Evolutionary conservation across 2,329 filamentous ascomycete genomes (phyloP).

Genomic region (Pseudocercospora crystallina): DNA sequence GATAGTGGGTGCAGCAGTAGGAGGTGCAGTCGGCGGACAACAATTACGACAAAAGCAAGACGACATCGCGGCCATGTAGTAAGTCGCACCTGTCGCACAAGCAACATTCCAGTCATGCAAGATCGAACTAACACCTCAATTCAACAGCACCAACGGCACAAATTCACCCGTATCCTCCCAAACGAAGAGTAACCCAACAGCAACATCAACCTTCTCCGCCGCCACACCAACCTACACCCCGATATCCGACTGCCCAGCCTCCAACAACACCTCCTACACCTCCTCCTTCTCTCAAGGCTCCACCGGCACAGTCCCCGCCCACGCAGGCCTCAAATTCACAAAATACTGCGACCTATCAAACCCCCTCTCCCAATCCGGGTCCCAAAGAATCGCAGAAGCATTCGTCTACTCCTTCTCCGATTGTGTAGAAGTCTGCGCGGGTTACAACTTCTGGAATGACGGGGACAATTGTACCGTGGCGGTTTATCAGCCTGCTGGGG

Average conservation of each 20-base stretch:
- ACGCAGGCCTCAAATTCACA: conserved; percentile 32
- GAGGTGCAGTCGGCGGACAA: conserved; percentile 37
- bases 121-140: background rate
- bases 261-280: conserved; percentile 35
- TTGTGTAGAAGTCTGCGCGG: conserved; percentile 38
- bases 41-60: conserved; percentile 26
- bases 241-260: conserved; percentile 32
- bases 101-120: conserved; percentile 10
- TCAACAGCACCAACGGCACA: conserved; percentile 19
- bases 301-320: conserved; percentile 4
- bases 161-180: conserved; percentile 19
- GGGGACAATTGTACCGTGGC: conserved; percentile 33
- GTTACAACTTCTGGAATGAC: conserved; percentile 29
- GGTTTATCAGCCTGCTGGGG: conserved; percentile 29
- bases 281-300: conserved; percentile 23
- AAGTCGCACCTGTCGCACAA: conserved; percentile 3
- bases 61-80: conserved; percentile 12
- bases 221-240: conserved; percentile 35
- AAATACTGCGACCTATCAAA: conserved; percentile 34
- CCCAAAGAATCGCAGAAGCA: conserved; percentile 28
- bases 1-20: conserved; percentile 38
- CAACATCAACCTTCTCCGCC: conserved; percentile 30
- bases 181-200: conserved; percentile 20
- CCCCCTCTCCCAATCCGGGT: conserved; percentile 24
- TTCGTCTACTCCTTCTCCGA: conserved; percentile 39